Percentiles rank a stretch among this genome's conserved stretches.
phyloP scores from a whole-genome alignment of 1,139 yeast genomes.

The Taphrina deformans region DNA sequence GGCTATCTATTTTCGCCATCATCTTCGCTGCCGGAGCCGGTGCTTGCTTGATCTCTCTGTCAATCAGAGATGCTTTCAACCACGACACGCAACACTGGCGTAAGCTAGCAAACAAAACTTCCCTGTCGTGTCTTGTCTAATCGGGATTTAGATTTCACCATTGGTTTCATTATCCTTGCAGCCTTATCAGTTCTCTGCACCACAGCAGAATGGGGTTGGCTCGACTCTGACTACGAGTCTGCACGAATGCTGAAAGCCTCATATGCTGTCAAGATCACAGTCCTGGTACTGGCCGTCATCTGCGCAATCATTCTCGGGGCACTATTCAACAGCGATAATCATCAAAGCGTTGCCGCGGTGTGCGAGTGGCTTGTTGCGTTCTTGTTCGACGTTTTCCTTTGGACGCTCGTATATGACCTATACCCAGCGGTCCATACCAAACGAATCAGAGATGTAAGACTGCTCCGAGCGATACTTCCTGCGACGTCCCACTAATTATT shows the following conservation, averaged over 20 bases:
- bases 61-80: slow-evolving; percentile 67
- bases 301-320: slow-evolving; percentile 71
- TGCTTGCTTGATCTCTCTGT: slow-evolving; percentile 69
- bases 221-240: slow-evolving; percentile 56
- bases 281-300: slow-evolving; percentile 68
- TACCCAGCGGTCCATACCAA: slow-evolving; percentile 56
- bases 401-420: slow-evolving; percentile 69
- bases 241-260: slow-evolving; percentile 50
- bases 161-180: slow-evolving; percentile 62
- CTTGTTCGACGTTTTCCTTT: slow-evolving; percentile 72
- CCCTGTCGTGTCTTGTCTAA: neutral
- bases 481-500: neutral
- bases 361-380: slow-evolving; percentile 85
- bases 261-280: slow-evolving; percentile 54
- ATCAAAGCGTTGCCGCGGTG: slow-evolving; percentile 55
- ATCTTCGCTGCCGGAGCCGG: slow-evolving; percentile 65
- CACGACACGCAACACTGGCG: slow-evolving; percentile 59
- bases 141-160: slow-evolving; percentile 14
- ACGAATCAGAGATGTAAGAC: slow-evolving; percentile 6
- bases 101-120: too few species aligned
- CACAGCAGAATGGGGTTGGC: slow-evolving; percentile 59
- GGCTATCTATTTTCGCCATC: slow-evolving; percentile 56
- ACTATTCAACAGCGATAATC: slow-evolving; percentile 47
- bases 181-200: slow-evolving; percentile 66
- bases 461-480: neutral